These are phyloP conservation scores for Debaryomycetaceae sp. DNA, from an alignment of 1,139 yeast genomes.

Conservation along the genomic window DNA sequence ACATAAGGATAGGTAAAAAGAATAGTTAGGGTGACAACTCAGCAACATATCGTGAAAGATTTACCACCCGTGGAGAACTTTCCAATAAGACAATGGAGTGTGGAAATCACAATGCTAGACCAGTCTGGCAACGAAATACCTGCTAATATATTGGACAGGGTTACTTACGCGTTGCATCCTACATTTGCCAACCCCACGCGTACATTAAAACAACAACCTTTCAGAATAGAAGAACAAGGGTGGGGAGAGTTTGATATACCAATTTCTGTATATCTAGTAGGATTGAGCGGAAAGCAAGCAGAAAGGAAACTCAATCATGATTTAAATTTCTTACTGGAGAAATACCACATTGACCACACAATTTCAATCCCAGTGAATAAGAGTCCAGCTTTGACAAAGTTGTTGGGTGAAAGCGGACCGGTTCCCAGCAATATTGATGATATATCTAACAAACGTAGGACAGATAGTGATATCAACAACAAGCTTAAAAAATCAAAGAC, in stretches of 20 bases:
- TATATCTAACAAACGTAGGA: slow-evolving; percentile 26
- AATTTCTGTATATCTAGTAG: slow-evolving; percentile 67
- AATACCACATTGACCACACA: slow-evolving; percentile 73
- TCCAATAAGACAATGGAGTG: slow-evolving; percentile 95
- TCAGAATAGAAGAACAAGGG: slow-evolving; percentile 86
- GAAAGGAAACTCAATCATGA: slow-evolving; percentile 86
- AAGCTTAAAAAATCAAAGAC: slow-evolving; percentile 68
- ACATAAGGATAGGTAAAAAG: slow-evolving; percentile 55
- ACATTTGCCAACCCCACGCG: slow-evolving; percentile 89
- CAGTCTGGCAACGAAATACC: slow-evolving; percentile 80
- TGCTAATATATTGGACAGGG: slow-evolving; percentile 87
- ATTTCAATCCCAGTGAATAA: slow-evolving; percentile 74
- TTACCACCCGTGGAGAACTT: slow-evolving; percentile 86
- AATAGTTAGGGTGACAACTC: slow-evolving; percentile 84
- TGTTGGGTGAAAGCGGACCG: slow-evolving; percentile 77
- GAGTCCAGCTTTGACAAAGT: slow-evolving; percentile 62
- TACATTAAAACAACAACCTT: slow-evolving; percentile 80
- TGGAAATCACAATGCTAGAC: slow-evolving; percentile 71
- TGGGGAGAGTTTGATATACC: slow-evolving; percentile 98
- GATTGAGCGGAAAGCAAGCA: slow-evolving; percentile 72
- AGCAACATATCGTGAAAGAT: slow-evolving; percentile 78
- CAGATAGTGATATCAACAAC: slow-evolving; percentile 22
- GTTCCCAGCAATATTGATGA: slow-evolving; percentile 52
- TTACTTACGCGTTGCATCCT: slow-evolving; percentile 90
- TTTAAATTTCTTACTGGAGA: slow-evolving; percentile 76